Base-by-base conservation (phyloP, 2,329 filamentous ascomycete genomes). In the Colletotrichum limetticola region DNA sequence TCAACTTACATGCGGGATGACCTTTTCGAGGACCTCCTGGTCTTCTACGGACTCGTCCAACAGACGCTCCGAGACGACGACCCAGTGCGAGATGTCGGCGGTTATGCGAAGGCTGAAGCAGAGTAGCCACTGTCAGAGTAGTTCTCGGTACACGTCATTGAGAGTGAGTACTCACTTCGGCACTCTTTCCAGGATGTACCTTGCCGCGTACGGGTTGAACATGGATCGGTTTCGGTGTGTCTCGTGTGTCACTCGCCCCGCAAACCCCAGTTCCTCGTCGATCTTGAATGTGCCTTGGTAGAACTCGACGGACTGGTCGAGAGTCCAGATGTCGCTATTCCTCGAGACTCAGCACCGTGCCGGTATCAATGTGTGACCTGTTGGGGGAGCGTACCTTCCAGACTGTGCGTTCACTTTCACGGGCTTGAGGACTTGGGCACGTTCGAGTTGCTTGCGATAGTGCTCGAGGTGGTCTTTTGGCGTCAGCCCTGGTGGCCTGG, bases 261-360 rank as follows among this genome's bases (percentile, higher is more conserved):
- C 37, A 1, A 82, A 74, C 0, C 80, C 80, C 5, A 80, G 63
- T 61, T 81, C 79, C 3, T 76, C 75, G 19, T 82, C 79, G 9
- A 82, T 74, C 14, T 76, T 60, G 3, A 82, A 74, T 1, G 80
- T 80, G 4, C 75, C 75, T n/a, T 77, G 53, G 71, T 79, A 83
- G 56, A 82, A 82, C 37, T 78, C 75, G 5, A 82, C 78, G 1
- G 80, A 79, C 19, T 82, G 77, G 19, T 82, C 80, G 2, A 77
- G 60, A 5, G 76, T 76, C 78, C 79, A 82, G 26, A 76, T 69
- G 42, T 82, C 81, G 16, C 81, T 82, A 24, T 28, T 2, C 12
- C 11, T n/a, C 12, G 7, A 22, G 19, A 5, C 1, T 59, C 16
- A 42, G 32, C 8, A 14, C 1, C 19, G 3, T 8, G 1, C 11